Conservation (phyloP, 352 stramenopile genomes). For the Phytopythium ostracodes region DNA sequence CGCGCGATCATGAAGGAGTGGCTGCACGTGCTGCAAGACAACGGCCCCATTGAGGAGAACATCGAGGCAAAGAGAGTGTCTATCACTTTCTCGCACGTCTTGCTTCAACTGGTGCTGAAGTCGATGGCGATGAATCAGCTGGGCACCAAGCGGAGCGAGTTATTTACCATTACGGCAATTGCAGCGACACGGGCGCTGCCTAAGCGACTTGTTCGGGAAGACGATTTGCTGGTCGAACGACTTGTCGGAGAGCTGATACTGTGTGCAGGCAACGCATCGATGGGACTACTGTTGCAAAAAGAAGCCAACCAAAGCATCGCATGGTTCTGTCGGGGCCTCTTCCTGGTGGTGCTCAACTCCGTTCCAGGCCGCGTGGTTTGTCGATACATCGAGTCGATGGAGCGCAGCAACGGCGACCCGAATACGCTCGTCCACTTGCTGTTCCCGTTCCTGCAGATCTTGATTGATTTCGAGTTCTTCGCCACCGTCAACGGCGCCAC, state of each 20-base stretch:
- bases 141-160: not conserved
- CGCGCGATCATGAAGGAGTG: conserved; percentile 47
- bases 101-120: conserved; percentile 68
- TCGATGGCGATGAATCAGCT: conserved; percentile 40
- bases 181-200: conserved; percentile 9
- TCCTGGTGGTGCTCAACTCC: conserved; percentile 44
- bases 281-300: conserved; percentile 52
- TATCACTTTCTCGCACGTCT: conserved; percentile 41
- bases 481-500: conserved; percentile 47
- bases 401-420: conserved; percentile 31
- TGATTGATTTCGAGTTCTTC: conserved; percentile 76
- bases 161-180: conserved; percentile 8
- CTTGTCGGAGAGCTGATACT: conserved; percentile 39
- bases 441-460: conserved; percentile 58
- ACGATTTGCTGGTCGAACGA: conserved; percentile 39
- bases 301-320: conserved; percentile 63
- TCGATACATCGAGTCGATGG: conserved; percentile 39
- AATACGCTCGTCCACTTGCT: conserved; percentile 59
- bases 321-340: conserved; percentile 47
- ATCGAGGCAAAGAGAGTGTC: conserved; percentile 39
- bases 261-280: conserved; percentile 23
- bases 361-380: conserved; percentile 39
- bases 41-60: conserved; percentile 31
- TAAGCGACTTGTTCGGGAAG: conserved; percentile 15
- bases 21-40: conserved; percentile 46